Percentiles rank a stretch among this genome's conserved stretches.
Conservation (phyloP, 495 filamentous ascomycete genomes). For the Aspergillus avenaceus region DNA sequence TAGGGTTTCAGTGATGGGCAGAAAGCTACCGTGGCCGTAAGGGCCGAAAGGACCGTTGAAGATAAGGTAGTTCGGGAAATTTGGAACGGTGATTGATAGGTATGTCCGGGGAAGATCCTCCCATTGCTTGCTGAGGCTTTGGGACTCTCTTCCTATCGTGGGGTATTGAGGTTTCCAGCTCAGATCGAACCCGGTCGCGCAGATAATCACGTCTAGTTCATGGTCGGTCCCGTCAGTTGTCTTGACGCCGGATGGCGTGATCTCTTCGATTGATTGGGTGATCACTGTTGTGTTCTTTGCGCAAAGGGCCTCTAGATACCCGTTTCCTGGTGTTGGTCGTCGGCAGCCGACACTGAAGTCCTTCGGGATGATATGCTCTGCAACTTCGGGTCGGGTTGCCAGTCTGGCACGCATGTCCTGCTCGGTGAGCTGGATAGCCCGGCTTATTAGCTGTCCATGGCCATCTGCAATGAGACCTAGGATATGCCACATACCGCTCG, state of each 20-base stretch:
- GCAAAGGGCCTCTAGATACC: constrained; percentile 14
- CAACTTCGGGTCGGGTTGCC: constrained; percentile 41
- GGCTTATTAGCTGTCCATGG: too few relatives aligned
- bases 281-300: constrained; percentile 12
- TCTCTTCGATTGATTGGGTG: constrained; percentile 7
- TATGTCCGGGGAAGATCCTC: constrained; percentile 40
- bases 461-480: too few relatives aligned
- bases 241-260: constrained; percentile 31
- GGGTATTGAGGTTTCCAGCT: constrained; percentile 30
- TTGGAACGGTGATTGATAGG: constrained; percentile 44
- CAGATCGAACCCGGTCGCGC: constrained; percentile 38
- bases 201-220: constrained; percentile 24
- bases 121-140: constrained; percentile 37
- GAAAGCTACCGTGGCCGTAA: constrained; percentile 20
- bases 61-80: constrained; percentile 55
- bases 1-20: constrained; percentile 27
- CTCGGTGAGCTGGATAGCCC: neutral
- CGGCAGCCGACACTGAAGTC: constrained; percentile 39
- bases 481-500: too few relatives aligned
- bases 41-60: constrained; percentile 11
- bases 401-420: constrained; percentile 32
- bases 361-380: constrained; percentile 40
- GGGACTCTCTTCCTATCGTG: constrained; percentile 31
- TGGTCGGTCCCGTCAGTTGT: constrained; percentile 30
- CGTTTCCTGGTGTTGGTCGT: constrained; percentile 33